These are phyloP conservation scores for Lachancea lanzarotensis DNA, from an alignment of 805 yeast species.

Conservation along the genomic window DNA sequence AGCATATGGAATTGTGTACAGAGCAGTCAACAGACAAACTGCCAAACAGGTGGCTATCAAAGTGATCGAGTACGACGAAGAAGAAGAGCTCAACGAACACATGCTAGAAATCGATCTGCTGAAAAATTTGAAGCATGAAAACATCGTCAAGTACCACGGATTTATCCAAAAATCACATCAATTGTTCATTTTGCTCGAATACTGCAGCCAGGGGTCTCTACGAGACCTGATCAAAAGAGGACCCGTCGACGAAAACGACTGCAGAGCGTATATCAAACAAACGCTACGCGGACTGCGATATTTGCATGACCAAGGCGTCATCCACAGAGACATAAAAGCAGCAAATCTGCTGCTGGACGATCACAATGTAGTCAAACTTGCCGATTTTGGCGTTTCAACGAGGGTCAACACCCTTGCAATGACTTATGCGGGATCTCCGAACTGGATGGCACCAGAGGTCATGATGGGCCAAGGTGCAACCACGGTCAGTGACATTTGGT, in stretches of 20 bases:
- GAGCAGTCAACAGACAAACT: slow-evolving; percentile 60
- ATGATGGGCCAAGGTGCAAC: slow-evolving; percentile 79
- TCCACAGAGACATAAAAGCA: slow-evolving; percentile 91
- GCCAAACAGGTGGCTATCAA: slow-evolving; percentile 73
- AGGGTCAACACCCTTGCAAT: slow-evolving; percentile 57
- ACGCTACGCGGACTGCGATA: slow-evolving; percentile 66
- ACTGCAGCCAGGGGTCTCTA: slow-evolving; percentile 63
- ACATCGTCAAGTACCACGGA: slow-evolving; percentile 89
- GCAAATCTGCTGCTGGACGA: slow-evolving; percentile 76
- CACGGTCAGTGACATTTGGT: slow-evolving; percentile 87
- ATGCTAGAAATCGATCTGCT: slow-evolving; percentile 66
- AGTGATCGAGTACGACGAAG: slow-evolving; percentile 63
- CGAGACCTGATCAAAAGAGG: slow-evolving; percentile 35
- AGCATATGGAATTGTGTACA: slow-evolving; percentile 83
- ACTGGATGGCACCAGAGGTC: slow-evolving; percentile 99
- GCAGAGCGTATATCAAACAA: slow-evolving; percentile 57
- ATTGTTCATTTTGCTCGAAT: slow-evolving; percentile 72
- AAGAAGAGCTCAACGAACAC: slow-evolving; percentile 58
- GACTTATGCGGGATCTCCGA: slow-evolving; percentile 79
- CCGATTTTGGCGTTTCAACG: slow-evolving; percentile 96
- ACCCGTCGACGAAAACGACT: slow-evolving; percentile 55
- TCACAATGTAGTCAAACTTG: slow-evolving; percentile 73
- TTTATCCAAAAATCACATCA: slow-evolving; percentile 63
- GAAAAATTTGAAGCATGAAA: slow-evolving; percentile 73
- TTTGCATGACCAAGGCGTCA: slow-evolving; percentile 68